Percentiles rank a stretch among this genome's conserved stretches.
Evolutionary conservation across 2,329 filamentous ascomycete genomes (phyloP).

Genomic region (Taxawa tesnikishii): DNA sequence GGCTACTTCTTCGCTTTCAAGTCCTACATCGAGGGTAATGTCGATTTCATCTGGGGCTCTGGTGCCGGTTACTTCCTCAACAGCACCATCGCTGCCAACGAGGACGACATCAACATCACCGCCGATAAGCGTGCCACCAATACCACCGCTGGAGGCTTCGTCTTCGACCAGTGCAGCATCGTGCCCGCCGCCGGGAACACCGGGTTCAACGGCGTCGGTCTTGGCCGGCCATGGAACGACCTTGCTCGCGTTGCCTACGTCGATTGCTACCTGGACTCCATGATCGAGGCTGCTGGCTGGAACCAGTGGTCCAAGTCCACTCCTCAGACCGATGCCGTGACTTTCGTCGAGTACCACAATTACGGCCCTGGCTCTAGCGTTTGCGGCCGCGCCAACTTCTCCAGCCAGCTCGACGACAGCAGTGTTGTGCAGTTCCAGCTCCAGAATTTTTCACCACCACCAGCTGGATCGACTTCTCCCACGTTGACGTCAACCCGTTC

Average conservation of each 20-base stretch:
- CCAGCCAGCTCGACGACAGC: slow-evolving; percentile 22
- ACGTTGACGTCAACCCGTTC: slow-evolving; percentile 26
- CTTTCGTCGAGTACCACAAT: slow-evolving; percentile 25
- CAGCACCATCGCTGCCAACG: slow-evolving; percentile 23
- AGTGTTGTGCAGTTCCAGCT: slow-evolving; percentile 27
- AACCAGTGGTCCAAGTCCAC: slow-evolving; percentile 16
- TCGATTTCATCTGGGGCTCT: slow-evolving; percentile 32
- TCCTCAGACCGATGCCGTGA: slow-evolving; percentile 15
- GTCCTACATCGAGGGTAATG: slow-evolving; percentile 26
- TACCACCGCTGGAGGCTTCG: slow-evolving; percentile 24
- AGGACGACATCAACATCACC: slow-evolving; percentile 23
- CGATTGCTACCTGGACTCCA: slow-evolving; percentile 10
- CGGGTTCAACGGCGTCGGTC: slow-evolving; percentile 15
- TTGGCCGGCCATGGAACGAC: slow-evolving; percentile 14
- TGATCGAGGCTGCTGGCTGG: slow-evolving; percentile 16
- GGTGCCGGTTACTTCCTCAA: slow-evolving; percentile 33
- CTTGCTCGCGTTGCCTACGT: slow-evolving; percentile 12
- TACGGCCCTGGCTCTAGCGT: slow-evolving; percentile 21
- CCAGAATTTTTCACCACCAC: slow-evolving; percentile 25
- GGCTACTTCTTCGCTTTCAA: slow-evolving; percentile 28
- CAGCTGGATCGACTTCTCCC: slow-evolving; percentile 30
- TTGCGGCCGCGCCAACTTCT: slow-evolving; percentile 22
- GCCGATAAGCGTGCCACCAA: slow-evolving; percentile 27
- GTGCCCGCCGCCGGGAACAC: slow-evolving; percentile 17
- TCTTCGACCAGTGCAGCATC: slow-evolving; percentile 25